phyloP scores from a whole-genome alignment of 768 basidiomycete species.

The Crucibulum laeve region DNA sequence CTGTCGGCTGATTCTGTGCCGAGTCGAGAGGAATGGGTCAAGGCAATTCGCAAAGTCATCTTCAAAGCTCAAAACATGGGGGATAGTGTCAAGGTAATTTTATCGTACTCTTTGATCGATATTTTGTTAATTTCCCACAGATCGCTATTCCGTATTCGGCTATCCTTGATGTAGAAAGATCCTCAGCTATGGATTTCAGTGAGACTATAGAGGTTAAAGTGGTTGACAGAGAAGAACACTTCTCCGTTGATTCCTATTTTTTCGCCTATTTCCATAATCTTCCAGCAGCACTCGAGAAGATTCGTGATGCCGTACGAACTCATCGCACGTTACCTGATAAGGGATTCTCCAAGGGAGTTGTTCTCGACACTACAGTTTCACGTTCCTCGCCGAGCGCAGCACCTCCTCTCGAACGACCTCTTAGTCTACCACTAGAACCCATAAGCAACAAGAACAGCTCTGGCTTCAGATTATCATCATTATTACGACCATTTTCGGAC shows the following conservation, averaged over 20 bases:
- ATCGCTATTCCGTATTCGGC: conserved; percentile 93
- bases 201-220: conserved; percentile 96
- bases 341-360: conserved; percentile 25
- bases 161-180: conserved; percentile 85
- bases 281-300: conserved; percentile 70
- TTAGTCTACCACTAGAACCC: conserved; percentile 29
- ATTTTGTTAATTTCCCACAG: conserved; percentile 23
- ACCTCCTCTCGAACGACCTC: conserved; percentile 33
- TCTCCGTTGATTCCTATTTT: conserved; percentile 83
- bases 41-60: conserved; percentile 88
- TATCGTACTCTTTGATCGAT: not conserved
- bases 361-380: conserved; percentile 59
- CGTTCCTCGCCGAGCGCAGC: conserved; percentile 22
- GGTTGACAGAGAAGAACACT: conserved; percentile 75
- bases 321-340: conserved; percentile 37
- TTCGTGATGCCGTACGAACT: conserved; percentile 69
- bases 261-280: conserved; percentile 93
- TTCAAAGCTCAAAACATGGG: conserved; percentile 97
- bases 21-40: conserved; percentile 93
- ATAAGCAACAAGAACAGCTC: conserved; percentile 31
- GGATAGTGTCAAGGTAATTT: conserved; percentile 82
- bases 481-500: conserved; percentile 70
- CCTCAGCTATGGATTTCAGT: conserved; percentile 89
- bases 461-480: conserved; percentile 57
- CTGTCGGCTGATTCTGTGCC: conserved; percentile 77